Percentiles rank a stretch among this genome's conserved stretches.
Conservation (phyloP, 1,284 basidiomycete genomes). For the Puccinia novopanici region DNA sequence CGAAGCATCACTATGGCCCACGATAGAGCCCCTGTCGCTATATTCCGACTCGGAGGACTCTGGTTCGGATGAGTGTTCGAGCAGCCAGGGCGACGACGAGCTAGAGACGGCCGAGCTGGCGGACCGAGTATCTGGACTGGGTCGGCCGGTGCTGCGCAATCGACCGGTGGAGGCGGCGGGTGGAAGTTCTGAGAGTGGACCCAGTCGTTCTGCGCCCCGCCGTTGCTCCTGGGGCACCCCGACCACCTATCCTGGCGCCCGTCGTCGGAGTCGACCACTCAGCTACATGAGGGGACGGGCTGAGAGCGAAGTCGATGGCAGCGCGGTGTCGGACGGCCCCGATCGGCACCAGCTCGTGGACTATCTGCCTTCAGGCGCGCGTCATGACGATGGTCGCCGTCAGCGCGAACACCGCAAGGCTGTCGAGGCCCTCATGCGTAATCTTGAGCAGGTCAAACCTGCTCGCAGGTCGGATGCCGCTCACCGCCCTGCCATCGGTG, state of each 20-base stretch:
- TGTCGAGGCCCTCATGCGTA: background rate
- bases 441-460: background rate
- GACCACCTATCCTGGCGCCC: background rate
- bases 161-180: background rate
- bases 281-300: no score
- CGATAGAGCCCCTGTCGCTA: slow-evolving; percentile 1
- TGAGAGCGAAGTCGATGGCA: background rate
- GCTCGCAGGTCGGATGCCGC: background rate
- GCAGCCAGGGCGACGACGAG: slow-evolving; percentile 17
- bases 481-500: background rate
- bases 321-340: background rate
- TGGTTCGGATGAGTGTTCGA: background rate
- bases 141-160: background rate
- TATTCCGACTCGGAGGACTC: background rate
- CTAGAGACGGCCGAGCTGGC: background rate
- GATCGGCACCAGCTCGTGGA: background rate
- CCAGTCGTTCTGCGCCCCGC: background rate
- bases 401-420: slow-evolving; percentile 3
- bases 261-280: background rate
- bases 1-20: slow-evolving; percentile 15
- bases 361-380: background rate
- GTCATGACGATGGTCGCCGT: background rate
- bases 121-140: background rate
- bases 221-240: slow-evolving; percentile 2
- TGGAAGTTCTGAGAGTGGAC: background rate